phyloP scores from a whole-genome alignment of 495 filamentous ascomycete genomes.

The Clohesyomyces aquaticus region DNA sequence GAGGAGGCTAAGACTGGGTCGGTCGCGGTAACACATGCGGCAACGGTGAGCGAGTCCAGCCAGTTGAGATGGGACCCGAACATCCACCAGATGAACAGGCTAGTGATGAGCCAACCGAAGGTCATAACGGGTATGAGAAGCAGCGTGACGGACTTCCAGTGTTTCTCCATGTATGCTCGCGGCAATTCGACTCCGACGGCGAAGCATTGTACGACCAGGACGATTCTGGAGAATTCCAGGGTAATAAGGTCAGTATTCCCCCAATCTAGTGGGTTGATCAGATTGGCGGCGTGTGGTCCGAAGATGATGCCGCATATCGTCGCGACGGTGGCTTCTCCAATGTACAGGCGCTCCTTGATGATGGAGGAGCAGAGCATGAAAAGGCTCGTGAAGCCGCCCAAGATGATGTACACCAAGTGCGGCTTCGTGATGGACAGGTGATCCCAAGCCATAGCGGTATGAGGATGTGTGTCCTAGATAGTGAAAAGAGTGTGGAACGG shows the following conservation, averaged over 20 bases:
- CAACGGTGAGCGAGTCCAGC: conserved; percentile 82
- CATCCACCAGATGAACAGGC: conserved; percentile 97
- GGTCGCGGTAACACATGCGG: conserved; percentile 96
- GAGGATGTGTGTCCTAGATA: background rate
- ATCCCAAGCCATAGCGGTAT: conserved; percentile 79
- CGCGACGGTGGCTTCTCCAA: conserved; percentile 96
- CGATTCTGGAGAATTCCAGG: conserved; percentile 94
- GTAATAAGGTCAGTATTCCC: conserved; percentile 95
- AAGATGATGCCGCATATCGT: conserved; percentile 97
- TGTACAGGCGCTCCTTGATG: conserved; percentile 98
- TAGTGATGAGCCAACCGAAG: conserved; percentile 92
- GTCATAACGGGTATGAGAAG: conserved; percentile 96
- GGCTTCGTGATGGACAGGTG: conserved; percentile 91
- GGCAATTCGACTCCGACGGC: conserved; percentile 98
- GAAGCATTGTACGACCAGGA: conserved; percentile 98
- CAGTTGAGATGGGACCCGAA: conserved; percentile 72
- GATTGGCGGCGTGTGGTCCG: conserved; percentile 88
- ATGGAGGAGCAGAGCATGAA: conserved; percentile 98
- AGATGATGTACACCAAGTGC: conserved; percentile 97
- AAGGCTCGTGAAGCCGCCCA: conserved; percentile 95
- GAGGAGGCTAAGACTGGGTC: conserved; percentile 97
- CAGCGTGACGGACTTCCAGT: conserved; percentile 92
- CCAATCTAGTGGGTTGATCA: conserved; percentile 85
- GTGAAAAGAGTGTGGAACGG: conserved; percentile 2
- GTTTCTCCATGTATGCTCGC: conserved; percentile 94